Base-by-base conservation (phyloP, 805 yeast species). In the Pichia californica region DNA sequence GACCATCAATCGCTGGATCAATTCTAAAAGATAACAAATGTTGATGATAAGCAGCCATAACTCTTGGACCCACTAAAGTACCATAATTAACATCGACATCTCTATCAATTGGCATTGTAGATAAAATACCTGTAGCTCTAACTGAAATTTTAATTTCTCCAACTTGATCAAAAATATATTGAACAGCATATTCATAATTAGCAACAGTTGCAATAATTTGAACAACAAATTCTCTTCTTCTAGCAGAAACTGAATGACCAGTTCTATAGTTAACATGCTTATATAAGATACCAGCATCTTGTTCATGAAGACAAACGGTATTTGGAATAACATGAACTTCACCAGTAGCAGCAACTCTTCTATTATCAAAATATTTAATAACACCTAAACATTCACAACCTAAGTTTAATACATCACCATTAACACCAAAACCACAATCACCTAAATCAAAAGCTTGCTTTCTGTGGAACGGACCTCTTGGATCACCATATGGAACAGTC, bases 401-500 rank as follows among this genome's bases (percentile, higher is more conserved):
- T 49, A 83, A 71, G 38, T 66, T 70, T 57, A 84, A 71, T 40
- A 75, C 73, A 67, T 84, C 82, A 51, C 84, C 88, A 49, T 71
- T 74, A 51, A 70, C 75, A 64, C 93, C 93, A 50, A 83, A 83
- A 18, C 94, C 93, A 68, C 83, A 77, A 64, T 85, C 93, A 61
- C 93, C 93, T 58, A 84, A 71, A 64, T 84, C 93, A 53, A 84
- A 84, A 28, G 93, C 93, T 69, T 83, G 89, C 68, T 85, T 84
- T 73, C 91, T 76, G 66, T 83, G 88, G 68, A 73, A 81, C 50
- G 93, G 93, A 36, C 80, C 79, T 64, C 91, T 74, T 57, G 89
- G 88, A 61, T 84, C 91, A 61, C 87, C 89, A 58, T 85, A 84
- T 28, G 93, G 93, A 50, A 85, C 94, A 32, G 91, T 83, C 94